Evolutionary conservation across 2,329 filamentous ascomycete species (phyloP).

Genomic region (Pseudogymnoascus sp.): DNA sequence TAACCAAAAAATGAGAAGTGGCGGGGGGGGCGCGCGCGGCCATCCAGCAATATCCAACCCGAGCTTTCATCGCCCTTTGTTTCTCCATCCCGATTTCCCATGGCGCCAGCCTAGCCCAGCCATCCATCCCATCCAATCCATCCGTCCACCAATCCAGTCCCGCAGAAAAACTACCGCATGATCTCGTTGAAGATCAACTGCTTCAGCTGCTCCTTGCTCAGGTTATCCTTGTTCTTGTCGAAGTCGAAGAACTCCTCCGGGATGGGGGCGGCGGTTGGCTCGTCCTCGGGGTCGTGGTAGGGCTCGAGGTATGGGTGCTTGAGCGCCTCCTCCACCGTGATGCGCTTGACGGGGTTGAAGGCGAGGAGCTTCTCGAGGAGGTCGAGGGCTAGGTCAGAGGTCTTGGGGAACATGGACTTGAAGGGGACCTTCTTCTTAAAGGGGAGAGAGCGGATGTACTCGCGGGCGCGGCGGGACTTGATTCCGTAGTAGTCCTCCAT

Average conservation of each 20-base stretch:
- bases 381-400: slow-evolving; percentile 92
- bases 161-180: slow-evolving; percentile 35
- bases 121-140: neutral
- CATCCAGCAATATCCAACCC: neutral
- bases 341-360: slow-evolving; percentile 98
- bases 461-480: slow-evolving; percentile 92
- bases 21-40: neutral
- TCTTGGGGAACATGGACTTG: slow-evolving; percentile 95
- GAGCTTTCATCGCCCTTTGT: slow-evolving; percentile 1
- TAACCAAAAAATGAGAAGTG: neutral
- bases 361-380: slow-evolving; percentile 91
- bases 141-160: neutral
- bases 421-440: slow-evolving; percentile 99
- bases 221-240: slow-evolving; percentile 98
- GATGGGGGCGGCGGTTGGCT: slow-evolving; percentile 92
- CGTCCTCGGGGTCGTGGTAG: slow-evolving; percentile 97
- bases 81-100: neutral
- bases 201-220: slow-evolving; percentile 98
- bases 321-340: slow-evolving; percentile 93
- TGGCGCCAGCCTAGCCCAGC: neutral
- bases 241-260: slow-evolving; percentile 99
- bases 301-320: slow-evolving; percentile 98
- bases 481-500: slow-evolving; percentile 99
- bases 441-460: slow-evolving; percentile 95
- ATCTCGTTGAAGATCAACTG: slow-evolving; percentile 97